Conservation (phyloP, 2,329 filamentous ascomycete genomes). For the Xylariaceae sp. region DNA sequence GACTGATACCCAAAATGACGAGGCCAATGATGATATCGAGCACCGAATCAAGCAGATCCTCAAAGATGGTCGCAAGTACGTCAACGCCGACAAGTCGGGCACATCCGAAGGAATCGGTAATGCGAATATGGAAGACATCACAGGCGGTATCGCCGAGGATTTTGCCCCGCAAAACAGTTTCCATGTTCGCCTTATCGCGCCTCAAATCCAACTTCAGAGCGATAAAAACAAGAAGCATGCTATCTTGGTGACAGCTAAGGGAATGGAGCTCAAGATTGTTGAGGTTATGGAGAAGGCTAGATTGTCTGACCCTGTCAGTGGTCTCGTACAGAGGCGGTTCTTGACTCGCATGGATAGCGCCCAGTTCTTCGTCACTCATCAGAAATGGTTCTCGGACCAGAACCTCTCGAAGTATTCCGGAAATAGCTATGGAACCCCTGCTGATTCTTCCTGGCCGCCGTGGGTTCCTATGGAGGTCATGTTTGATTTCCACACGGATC, state of each 20-base stretch:
- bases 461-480: conserved; percentile 99
- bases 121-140: conserved; percentile 55
- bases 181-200: conserved; percentile 88
- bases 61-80: conserved; percentile 76
- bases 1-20: conserved; percentile 45
- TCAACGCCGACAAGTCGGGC: conserved; percentile 61
- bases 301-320: conserved; percentile 87
- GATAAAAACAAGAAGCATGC: conserved; percentile 97
- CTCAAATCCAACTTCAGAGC: conserved; percentile 96
- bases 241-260: conserved; percentile 93
- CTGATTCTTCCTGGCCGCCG: conserved; percentile 86
- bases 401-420: conserved; percentile 91
- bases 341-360: conserved; percentile 94
- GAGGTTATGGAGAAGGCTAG: conserved; percentile 97
- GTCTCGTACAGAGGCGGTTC: conserved; percentile 90
- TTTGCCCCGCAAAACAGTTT: conserved; percentile 92
- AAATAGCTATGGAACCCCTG: conserved; percentile 81
- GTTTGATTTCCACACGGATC: conserved; percentile 90
- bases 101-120: conserved; percentile 32
- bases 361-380: conserved; percentile 95
- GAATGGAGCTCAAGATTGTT: conserved; percentile 96
- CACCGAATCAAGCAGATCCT: conserved; percentile 82
- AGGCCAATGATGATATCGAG: conserved; percentile 63
- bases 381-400: conserved; percentile 80
- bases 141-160: conserved; percentile 74